Base-by-base conservation (phyloP, 768 basidiomycete genomes). In the Wakefieldia striispora region DNA sequence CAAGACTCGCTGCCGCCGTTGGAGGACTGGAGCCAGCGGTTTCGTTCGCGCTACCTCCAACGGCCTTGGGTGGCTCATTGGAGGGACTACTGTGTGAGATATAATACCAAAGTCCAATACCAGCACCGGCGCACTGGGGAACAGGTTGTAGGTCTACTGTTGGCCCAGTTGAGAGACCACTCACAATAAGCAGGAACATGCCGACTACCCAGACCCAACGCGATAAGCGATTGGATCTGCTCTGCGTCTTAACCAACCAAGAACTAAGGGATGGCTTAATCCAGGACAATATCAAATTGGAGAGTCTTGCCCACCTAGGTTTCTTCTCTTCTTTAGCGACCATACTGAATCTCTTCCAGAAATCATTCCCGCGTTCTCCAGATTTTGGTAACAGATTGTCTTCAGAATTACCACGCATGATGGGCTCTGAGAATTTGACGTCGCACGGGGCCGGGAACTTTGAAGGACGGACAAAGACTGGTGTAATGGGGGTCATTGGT, bases 331-430 rank as follows among this genome's bases (percentile, higher is more conserved):
- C 82, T 61, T 81, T 87, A 9, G 82, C 88, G 53, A 91, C 82
- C 74, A 91, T 89, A 53, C 85, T 88, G 69, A 91, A 92, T 34
- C 90, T 76, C 51, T 86, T 75, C 90, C 90, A 92, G 69, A 92
- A 91, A 59, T 91, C 86, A 59, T 91, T 88, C 1, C 88, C 87
- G 42, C 76, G 80, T 63, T 88, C 81, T 3, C 88, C 86, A 39
- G 86, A 77, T 35, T 73, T 73, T 2, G 87, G 84, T 8, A 91
- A 64, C 3, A 87, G 62, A 2, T 82, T 79, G 36, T 84, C 86
- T 64, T 91, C 89, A 1, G 73, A 73, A 43, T 82, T 75, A 6
- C 86, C 80, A 14, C 88, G 79, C 62, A 91, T 76, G 61, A 90
- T 88, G 47, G 72, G 67, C 16, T 72, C 70, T 9, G 75, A 67